These are phyloP conservation scores for Luvunga scandens DNA, from an alignment of 345 rosid species.

Conservation along the genomic window DNA sequence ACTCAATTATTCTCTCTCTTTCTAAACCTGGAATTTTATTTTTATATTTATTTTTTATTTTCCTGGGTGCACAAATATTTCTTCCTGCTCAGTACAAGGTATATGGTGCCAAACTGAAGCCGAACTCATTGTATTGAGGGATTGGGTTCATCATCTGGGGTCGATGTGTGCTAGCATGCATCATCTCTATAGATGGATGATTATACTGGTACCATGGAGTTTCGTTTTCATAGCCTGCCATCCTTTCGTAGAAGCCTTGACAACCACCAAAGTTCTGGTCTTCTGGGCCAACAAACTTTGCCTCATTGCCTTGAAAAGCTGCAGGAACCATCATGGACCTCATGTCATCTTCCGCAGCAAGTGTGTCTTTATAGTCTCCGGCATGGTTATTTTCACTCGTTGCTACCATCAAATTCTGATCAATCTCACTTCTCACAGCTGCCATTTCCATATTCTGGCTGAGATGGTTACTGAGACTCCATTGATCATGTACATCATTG, in stretches of 20 bases:
- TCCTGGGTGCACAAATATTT: not conserved
- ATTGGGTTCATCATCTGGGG: constrained; percentile 10
- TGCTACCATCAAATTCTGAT: constrained; percentile 7
- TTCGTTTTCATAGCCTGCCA: constrained; percentile 15
- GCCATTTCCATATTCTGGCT: constrained; percentile 11
- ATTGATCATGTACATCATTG: constrained; percentile 11
- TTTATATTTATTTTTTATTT: not conserved
- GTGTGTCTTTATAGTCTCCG: constrained; percentile 10
- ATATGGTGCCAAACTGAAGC: constrained; percentile 1
- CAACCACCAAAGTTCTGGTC: constrained; percentile 8
- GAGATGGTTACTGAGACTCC: constrained; percentile 12
- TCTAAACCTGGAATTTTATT: not conserved
- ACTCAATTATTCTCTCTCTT: not conserved
- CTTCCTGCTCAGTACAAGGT: constrained; percentile 4
- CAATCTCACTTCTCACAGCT: not conserved
- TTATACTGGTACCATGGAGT: constrained; percentile 11
- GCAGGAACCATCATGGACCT: constrained; percentile 6
- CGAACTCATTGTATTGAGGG: not conserved
- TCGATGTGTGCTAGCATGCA: not conserved
- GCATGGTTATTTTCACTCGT: constrained; percentile 5
- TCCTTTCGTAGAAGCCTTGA: not conserved
- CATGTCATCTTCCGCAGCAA: not conserved
- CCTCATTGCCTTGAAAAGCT: constrained; percentile 10
- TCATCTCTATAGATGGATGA: constrained; percentile 20
- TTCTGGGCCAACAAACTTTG: constrained; percentile 15